A percentile compares a stretch with the other conserved stretches of the same genome.
These are phyloP conservation scores for Claviceps sp. DNA, from an alignment of 2,329 filamentous ascomycete genomes.

Conservation along the genomic window DNA sequence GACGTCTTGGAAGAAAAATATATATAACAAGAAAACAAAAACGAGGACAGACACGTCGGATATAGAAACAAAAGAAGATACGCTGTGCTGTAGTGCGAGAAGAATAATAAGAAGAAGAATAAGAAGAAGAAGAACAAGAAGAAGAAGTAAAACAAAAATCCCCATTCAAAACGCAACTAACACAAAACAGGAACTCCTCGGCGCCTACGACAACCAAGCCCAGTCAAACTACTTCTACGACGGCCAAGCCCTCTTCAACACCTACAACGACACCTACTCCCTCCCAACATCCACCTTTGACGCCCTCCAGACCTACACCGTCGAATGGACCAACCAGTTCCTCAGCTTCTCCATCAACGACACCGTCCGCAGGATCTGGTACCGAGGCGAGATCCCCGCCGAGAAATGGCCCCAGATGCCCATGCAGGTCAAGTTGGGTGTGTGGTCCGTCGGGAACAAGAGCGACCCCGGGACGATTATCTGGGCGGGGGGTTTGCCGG, in stretches of 20 bases:
- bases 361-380: conserved; percentile 16
- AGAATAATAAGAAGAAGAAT: background rate
- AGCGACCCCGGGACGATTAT: conserved; percentile 44
- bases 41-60: background rate
- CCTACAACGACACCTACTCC: conserved; percentile 34
- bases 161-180: background rate
- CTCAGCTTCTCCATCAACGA: conserved; percentile 48
- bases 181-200: conserved; percentile 14
- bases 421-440: conserved; percentile 51
- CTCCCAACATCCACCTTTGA: conserved; percentile 26
- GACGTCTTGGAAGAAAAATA: too few species aligned
- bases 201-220: conserved; percentile 36
- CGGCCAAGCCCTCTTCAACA: conserved; percentile 40
- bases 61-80: too few species aligned
- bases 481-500: conserved; percentile 49
- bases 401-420: conserved; percentile 54
- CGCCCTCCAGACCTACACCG: conserved; percentile 47
- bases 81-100: background rate
- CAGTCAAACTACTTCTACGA: conserved; percentile 74
- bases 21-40: too few species aligned
- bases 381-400: conserved; percentile 32
- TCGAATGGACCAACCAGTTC: conserved; percentile 50
- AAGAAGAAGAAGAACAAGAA: background rate
- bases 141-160: background rate
- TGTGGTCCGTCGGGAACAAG: conserved; percentile 37